phyloP scores from a whole-genome alignment of 169 alveolate species.

The Babesia ovis region DNA sequence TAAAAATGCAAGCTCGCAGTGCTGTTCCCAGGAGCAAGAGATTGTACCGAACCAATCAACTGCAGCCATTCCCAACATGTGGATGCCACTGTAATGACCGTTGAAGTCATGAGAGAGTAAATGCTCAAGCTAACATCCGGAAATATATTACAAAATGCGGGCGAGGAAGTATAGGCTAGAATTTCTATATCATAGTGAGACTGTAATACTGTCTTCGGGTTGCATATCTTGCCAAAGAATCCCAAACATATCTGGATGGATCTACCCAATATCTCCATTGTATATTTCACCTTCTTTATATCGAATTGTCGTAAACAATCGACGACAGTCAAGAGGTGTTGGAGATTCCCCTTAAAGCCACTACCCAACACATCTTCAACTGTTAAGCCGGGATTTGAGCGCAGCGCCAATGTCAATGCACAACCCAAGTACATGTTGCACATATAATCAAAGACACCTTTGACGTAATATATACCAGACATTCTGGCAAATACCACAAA shows the following conservation, averaged over 20 bases:
- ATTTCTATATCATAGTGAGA: background rate
- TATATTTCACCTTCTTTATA: slow-evolving; percentile 18
- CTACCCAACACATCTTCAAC: slow-evolving; percentile 43
- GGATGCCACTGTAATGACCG: slow-evolving; percentile 7
- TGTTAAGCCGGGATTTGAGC: slow-evolving; percentile 21
- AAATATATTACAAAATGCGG: background rate
- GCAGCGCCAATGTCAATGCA: slow-evolving; percentile 44
- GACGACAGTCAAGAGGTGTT: slow-evolving; percentile 1
- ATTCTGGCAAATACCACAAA: slow-evolving; percentile 20
- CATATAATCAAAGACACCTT: slow-evolving; percentile 37
- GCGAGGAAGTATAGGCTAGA: background rate
- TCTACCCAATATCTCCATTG: slow-evolving; percentile 11
- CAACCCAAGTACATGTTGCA: slow-evolving; percentile 30
- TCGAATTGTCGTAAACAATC: slow-evolving; percentile 8
- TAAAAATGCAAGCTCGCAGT: slow-evolving; percentile 57
- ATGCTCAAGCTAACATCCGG: background rate
- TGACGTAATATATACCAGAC: slow-evolving; percentile 36
- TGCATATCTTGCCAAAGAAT: slow-evolving; percentile 44
- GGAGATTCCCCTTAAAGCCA: background rate
- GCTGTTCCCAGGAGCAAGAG: slow-evolving; percentile 43
- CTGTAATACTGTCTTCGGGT: slow-evolving; percentile 35
- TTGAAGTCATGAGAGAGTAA: slow-evolving; percentile 11
- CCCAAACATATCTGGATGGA: slow-evolving; percentile 50
- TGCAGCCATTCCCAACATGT: slow-evolving; percentile 67
- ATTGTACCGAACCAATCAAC: slow-evolving; percentile 18